Conservation (phyloP, 2,329 filamentous ascomycete species). For the Fusarium acutatum region DNA sequence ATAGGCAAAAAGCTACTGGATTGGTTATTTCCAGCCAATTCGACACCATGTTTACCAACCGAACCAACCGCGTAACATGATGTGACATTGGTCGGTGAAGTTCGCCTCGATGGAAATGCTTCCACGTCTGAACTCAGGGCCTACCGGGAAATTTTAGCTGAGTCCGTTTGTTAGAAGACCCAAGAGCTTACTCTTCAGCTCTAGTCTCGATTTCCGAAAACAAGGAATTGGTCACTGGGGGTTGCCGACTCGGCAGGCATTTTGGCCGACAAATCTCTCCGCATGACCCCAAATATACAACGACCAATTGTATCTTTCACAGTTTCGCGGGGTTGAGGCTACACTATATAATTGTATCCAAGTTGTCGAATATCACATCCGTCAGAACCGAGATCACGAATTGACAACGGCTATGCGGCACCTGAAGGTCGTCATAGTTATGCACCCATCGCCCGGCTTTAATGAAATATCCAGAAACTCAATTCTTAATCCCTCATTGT, state of each 20-base stretch:
- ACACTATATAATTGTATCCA: background rate
- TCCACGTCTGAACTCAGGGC: background rate
- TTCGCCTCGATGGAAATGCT: background rate
- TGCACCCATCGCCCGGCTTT: background rate
- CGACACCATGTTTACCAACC: background rate
- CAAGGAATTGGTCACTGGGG: background rate
- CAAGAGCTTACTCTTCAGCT: background rate
- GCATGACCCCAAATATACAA: background rate
- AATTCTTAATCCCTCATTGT: slow-evolving; percentile 3
- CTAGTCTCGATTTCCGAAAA: background rate
- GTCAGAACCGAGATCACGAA: slow-evolving; percentile 13
- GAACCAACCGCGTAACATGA: background rate
- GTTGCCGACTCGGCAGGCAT: background rate
- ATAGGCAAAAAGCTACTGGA: background rate
- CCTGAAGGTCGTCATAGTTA: slow-evolving; percentile 1
- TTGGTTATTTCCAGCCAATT: background rate
- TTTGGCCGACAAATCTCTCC: background rate
- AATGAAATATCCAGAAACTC: background rate
- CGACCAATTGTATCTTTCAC: background rate
- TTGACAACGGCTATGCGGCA: background rate
- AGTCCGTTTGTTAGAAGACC: background rate
- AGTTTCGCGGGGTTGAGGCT: background rate
- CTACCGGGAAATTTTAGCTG: background rate
- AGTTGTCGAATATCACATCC: slow-evolving; percentile 1
- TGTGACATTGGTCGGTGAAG: background rate